These are phyloP conservation scores for Brassica napus DNA, from an alignment of 345 rosid species.

Conservation along the genomic window DNA sequence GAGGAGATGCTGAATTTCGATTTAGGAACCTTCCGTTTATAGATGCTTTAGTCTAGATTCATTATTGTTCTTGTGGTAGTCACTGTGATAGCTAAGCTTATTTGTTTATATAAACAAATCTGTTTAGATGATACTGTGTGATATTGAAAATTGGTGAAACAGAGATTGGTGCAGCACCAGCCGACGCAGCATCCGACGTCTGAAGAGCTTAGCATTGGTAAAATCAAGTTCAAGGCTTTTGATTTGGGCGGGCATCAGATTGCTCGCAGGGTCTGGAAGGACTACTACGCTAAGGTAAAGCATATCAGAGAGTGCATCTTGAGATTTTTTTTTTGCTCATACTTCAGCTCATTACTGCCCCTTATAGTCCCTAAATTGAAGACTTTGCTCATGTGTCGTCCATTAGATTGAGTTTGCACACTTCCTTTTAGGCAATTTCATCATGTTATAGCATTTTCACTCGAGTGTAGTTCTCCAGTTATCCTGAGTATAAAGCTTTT, in stretches of 20 bases:
- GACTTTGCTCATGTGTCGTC: neutral
- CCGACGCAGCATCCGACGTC: conserved; percentile 93
- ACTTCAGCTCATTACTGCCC: neutral
- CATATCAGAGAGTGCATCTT: neutral
- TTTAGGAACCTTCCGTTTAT: neutral
- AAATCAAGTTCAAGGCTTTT: conserved; percentile 87
- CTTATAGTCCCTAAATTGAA: neutral
- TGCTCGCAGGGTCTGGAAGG: conserved; percentile 94
- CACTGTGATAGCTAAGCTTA: neutral
- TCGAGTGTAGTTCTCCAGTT: no score
- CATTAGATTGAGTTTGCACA: neutral
- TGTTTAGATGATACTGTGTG: neutral
- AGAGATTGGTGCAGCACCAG: conserved; percentile 94
- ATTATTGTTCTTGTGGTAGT: neutral
- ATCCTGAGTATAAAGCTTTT: no score
- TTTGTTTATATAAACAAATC: no score
- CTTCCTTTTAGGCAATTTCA: no score
- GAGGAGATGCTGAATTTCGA: neutral
- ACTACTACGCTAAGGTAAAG: conserved; percentile 82
- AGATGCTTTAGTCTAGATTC: neutral
- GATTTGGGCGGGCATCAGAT: conserved; percentile 97
- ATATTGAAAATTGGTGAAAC: conserved; percentile 17
- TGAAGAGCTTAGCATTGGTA: conserved; percentile 88
- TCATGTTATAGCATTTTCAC: no score
- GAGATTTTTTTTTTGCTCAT: neutral